phyloP scores from a whole-genome alignment of 345 rosid species.

The Moricandia arvensis region DNA sequence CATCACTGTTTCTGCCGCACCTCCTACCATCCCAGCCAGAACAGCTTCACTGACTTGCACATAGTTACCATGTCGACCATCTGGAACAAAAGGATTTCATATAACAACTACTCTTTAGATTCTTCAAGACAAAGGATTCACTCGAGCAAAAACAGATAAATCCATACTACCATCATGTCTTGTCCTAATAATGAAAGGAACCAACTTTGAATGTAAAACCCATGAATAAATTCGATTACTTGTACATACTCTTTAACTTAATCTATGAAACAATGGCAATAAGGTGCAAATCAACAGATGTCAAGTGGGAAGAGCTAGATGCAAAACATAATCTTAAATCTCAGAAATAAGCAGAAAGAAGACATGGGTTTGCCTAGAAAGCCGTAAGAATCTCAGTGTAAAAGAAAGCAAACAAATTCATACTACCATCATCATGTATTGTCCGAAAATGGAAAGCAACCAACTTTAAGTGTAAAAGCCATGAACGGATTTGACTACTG shows the following conservation, averaged over 20 bases:
- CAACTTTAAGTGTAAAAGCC: too few species aligned
- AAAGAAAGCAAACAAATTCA: too few species aligned
- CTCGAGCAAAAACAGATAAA: not conserved
- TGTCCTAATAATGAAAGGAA: not conserved
- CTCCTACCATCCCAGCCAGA: slow-evolving; percentile 77
- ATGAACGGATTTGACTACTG: not conserved
- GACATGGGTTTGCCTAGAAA: not conserved
- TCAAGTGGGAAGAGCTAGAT: not conserved
- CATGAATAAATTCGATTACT: not conserved
- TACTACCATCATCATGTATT: too few species aligned
- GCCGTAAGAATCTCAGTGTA: too few species aligned
- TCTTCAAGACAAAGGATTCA: not conserved
- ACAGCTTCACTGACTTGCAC: slow-evolving; percentile 72
- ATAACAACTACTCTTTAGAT: not conserved
- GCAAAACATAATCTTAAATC: slow-evolving; percentile 4
- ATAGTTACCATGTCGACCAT: slow-evolving; percentile 76
- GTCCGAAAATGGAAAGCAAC: too few species aligned
- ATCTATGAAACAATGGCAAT: not conserved
- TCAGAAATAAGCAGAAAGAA: not conserved
- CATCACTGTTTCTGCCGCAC: slow-evolving; percentile 68
- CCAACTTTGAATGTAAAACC: not conserved
- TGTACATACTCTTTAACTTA: not conserved
- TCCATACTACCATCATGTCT: not conserved
- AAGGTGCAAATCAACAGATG: not conserved
- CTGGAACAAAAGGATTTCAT: slow-evolving; percentile 39